Conservation (phyloP, 371 early-diverging fungal species). For the Rhizopus arrhizus region DNA sequence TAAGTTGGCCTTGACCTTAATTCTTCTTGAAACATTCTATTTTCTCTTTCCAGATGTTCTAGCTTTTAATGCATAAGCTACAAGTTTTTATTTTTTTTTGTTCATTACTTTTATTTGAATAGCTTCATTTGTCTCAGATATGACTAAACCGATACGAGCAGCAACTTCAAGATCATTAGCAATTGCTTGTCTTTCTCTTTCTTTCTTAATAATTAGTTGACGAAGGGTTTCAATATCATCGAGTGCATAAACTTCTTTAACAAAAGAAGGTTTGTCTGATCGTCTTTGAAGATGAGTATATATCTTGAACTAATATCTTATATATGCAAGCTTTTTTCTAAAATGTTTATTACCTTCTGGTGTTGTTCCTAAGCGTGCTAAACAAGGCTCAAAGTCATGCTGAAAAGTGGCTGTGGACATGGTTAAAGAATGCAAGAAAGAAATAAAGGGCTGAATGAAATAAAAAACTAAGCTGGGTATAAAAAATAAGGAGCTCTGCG, state of each 20-base stretch:
- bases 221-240: constrained; percentile 55
- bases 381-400: constrained; percentile 50
- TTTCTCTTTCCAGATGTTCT: constrained; percentile 62
- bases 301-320: background rate
- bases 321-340: background rate
- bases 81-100: background rate
- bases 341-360: constrained; percentile 43
- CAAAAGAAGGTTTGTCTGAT: constrained; percentile 51
- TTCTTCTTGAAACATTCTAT: constrained; percentile 54
- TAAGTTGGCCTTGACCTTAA: constrained; percentile 23
- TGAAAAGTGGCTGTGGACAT: constrained; percentile 17
- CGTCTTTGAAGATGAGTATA: constrained; percentile 15
- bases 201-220: constrained; percentile 63
- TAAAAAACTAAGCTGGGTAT: background rate
- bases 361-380: constrained; percentile 49
- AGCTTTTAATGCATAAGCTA: constrained; percentile 11
- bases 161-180: constrained; percentile 68
- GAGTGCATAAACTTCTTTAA: constrained; percentile 50
- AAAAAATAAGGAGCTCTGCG: constrained; percentile 3
- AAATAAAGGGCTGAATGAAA: background rate
- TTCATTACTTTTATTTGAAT: constrained; percentile 52
- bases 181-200: constrained; percentile 63
- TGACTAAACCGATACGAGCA: constrained; percentile 65
- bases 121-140: constrained; percentile 67
- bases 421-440: background rate